phyloP scores from a whole-genome alignment of 257 asterid species.

The Solanum sejunctum region DNA sequence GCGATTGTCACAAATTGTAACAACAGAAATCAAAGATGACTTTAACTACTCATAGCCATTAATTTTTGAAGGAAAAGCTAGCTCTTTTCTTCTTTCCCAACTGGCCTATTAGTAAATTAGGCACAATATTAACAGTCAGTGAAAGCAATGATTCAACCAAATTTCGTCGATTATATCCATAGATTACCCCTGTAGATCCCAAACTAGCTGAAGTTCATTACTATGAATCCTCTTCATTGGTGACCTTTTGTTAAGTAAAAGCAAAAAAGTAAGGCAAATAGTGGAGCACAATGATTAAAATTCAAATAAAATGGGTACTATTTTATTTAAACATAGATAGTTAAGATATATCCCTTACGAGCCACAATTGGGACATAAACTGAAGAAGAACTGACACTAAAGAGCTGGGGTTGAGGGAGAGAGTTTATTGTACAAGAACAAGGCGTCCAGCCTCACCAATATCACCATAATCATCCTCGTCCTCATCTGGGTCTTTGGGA shows the following conservation, averaged over 20 bases:
- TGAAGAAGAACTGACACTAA: neutral
- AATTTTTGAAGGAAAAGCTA: neutral
- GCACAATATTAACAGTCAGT: neutral
- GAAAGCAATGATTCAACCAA: neutral
- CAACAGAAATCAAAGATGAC: neutral
- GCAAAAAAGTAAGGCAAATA: neutral
- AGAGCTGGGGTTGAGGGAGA: neutral
- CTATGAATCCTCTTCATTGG: neutral
- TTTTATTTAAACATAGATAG: neutral
- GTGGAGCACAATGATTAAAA: neutral
- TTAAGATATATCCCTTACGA: neutral
- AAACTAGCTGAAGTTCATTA: neutral
- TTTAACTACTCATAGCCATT: neutral
- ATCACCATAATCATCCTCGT: constrained; percentile 19
- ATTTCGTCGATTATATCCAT: neutral
- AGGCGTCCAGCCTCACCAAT: constrained; percentile 38
- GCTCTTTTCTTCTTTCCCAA: neutral
- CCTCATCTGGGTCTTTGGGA: constrained; percentile 44
- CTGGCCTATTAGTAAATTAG: neutral
- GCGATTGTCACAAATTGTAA: neutral
- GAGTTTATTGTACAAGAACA: constrained; percentile 57
- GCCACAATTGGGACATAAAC: neutral
- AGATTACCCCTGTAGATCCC: neutral
- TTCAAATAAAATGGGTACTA: neutral
- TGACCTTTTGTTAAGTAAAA: neutral